A percentile compares a stretch with the other conserved stretches of the same genome.
These are phyloP conservation scores for Saccharum hybrid DNA, from an alignment of 202 grass and related monocot species.

Conservation along the genomic window DNA sequence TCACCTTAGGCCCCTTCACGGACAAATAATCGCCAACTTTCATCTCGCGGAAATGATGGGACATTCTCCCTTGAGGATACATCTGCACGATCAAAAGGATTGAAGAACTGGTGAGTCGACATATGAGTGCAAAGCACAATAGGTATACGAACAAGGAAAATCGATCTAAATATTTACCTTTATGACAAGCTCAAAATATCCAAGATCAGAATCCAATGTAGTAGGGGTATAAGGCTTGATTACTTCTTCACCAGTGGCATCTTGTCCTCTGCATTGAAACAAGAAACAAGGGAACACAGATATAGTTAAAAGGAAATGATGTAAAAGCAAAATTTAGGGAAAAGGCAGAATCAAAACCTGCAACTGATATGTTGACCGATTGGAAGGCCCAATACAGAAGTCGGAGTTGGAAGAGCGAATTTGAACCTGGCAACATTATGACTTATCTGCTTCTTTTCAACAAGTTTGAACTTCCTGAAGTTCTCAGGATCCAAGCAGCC, in stretches of 20 bases:
- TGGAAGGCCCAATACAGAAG: conserved; percentile 79
- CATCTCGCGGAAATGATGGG: conserved; percentile 98
- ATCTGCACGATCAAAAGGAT: conserved; percentile 54
- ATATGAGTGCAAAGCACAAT: neutral
- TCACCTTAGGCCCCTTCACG: conserved; percentile 96
- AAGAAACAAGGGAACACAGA: conserved; percentile 21
- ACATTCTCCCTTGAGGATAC: conserved; percentile 99
- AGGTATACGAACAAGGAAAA: conserved; percentile 2
- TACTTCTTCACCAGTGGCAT: conserved; percentile 81
- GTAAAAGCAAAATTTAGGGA: conserved; percentile 4
- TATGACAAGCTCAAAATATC: conserved; percentile 92
- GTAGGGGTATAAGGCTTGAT: conserved; percentile 97
- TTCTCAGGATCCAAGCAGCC: conserved; percentile 84
- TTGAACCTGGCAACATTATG: conserved; percentile 92
- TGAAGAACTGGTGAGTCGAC: neutral
- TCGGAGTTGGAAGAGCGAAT: conserved; percentile 77
- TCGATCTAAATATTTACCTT: conserved; percentile 58
- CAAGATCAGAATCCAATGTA: conserved; percentile 91
- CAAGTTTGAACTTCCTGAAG: conserved; percentile 86
- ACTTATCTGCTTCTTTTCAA: conserved; percentile 84
- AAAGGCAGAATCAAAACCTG: conserved; percentile 60
- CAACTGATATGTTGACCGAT: conserved; percentile 98
- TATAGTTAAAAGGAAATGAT: neutral
- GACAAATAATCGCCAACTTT: conserved; percentile 89
- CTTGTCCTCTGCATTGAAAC: conserved; percentile 68